phyloP scores from a whole-genome alignment of 2,329 filamentous ascomycete species.

The Fusarium graminum region DNA sequence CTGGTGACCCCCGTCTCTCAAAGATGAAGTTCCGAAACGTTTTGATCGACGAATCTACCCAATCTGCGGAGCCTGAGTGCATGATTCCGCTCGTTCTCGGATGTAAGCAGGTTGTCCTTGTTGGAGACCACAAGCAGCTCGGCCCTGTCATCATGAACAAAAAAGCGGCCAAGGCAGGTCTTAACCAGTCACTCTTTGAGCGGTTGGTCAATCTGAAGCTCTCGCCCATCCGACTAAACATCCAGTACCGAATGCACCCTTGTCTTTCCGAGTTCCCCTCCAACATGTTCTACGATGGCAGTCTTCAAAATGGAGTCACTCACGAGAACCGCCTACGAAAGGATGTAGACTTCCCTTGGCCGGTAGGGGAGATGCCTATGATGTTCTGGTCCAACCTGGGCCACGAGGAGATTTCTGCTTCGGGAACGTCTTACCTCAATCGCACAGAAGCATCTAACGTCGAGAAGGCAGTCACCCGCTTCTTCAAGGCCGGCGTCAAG shows the following conservation, averaged over 20 bases:
- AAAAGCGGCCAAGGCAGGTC: conserved; percentile 96
- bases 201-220: conserved; percentile 92
- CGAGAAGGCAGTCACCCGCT: conserved; percentile 97
- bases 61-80: conserved; percentile 97
- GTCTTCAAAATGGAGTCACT: conserved; percentile 95
- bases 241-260: conserved; percentile 99
- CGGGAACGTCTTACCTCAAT: conserved; percentile 97
- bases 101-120: conserved; percentile 98
- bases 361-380: conserved; percentile 93
- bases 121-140: conserved; percentile 97
- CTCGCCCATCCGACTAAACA: conserved; percentile 91
- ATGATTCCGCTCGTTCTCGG: conserved; percentile 98
- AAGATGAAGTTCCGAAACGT: conserved; percentile 99
- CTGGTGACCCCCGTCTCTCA: conserved; percentile 91
- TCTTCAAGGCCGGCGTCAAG: conserved; percentile 98
- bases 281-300: conserved; percentile 99
- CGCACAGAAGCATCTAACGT: conserved; percentile 97
- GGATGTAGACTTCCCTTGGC: conserved; percentile 99
- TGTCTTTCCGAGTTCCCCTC: conserved; percentile 97
- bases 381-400: conserved; percentile 99
- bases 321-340: conserved; percentile 87
- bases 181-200: conserved; percentile 99
- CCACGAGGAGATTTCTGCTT: conserved; percentile 97
- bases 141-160: conserved; percentile 99
- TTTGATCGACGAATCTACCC: conserved; percentile 96